Conservation (phyloP, 1,284 basidiomycete genomes). For the Tremellales sp. region DNA sequence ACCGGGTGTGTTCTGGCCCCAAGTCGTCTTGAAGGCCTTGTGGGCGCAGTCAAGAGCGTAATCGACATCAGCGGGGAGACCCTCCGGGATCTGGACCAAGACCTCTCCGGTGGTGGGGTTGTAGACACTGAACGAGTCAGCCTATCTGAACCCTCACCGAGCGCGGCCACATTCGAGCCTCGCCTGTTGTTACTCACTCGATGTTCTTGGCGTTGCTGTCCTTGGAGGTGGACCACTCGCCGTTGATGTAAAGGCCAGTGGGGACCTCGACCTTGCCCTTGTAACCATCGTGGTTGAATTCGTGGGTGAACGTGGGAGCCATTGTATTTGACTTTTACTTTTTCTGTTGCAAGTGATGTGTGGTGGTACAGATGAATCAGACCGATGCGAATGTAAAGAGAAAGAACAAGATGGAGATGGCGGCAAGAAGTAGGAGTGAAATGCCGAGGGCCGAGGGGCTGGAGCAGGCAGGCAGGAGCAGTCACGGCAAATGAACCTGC, state of each 20-base stretch:
- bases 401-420: conserved; percentile 2
- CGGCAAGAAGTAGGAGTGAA: neutral
- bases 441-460: too few species aligned
- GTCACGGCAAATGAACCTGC: too few species aligned
- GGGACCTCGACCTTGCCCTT: conserved; percentile 66
- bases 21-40: conserved; percentile 67
- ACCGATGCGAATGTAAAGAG: neutral
- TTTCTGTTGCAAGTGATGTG: neutral
- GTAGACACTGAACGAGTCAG: conserved; percentile 56
- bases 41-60: conserved; percentile 70
- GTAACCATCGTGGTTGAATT: conserved; percentile 61
- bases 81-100: conserved; percentile 65
- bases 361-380: neutral
- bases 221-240: conserved; percentile 70
- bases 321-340: conserved; percentile 14
- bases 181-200: conserved; percentile 31
- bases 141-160: neutral
- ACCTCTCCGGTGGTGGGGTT: conserved; percentile 75
- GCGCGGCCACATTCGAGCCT: neutral
- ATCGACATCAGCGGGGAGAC: conserved; percentile 65
- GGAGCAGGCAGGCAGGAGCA: too few species aligned
- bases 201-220: conserved; percentile 50
- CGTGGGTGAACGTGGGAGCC: conserved; percentile 52
- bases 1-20: conserved; percentile 63
- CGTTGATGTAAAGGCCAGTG: conserved; percentile 77